Base-by-base conservation (phyloP, 2,329 filamentous ascomycete species). In the Fonsecaea erecta region DNA sequence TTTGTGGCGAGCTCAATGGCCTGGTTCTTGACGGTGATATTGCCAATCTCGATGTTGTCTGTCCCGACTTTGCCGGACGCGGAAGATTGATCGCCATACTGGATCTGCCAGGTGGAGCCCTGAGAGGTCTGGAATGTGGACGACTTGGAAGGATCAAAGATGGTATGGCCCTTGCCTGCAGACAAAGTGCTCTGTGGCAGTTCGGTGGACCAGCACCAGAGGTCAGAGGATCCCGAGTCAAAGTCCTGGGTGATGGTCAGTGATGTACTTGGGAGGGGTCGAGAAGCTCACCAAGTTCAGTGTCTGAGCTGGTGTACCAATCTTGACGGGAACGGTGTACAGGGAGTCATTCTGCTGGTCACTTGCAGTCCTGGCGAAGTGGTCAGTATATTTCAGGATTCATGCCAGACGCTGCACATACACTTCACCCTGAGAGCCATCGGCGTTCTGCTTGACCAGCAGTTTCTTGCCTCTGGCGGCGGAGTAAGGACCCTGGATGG, bases 151-250 rank as follows among this genome's bases (percentile, higher is more conserved):
- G 88, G 79, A 71, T 90, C 79, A 71, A 87, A 92, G 65, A 87
- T 78, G 9, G 76, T 81, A 74, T 88, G 86, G 24, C 78, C 68
- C 40, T 74, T 71, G 32, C 76, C 71, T 34, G 72, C 71, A 21
- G 76, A 75, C 62, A 76, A 74, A 32, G 74, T 73, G 2, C 68
- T 66, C n/a, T 76, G 71, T 21, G 79, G 74, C 11, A 86, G 76
- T 53, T 82, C 77, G 4, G 81, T 84, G 8, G 85, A 87, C 77
- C 84, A 85, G 61, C 86, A 77, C 89, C 87, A 91, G 24, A 90
- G 80, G 78, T 91, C 89, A 21, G 88, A 83, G 9, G 87, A 90
- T 24, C 88, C 88, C 35, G 88, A 90, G 74, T 92, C 89, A 67
- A 91, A 90, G 72, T 90, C 84, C 58, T 55, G 34, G 26, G 26